Conservation (phyloP, 1,284 basidiomycete species). For the Fomitopsis schrenkii region DNA sequence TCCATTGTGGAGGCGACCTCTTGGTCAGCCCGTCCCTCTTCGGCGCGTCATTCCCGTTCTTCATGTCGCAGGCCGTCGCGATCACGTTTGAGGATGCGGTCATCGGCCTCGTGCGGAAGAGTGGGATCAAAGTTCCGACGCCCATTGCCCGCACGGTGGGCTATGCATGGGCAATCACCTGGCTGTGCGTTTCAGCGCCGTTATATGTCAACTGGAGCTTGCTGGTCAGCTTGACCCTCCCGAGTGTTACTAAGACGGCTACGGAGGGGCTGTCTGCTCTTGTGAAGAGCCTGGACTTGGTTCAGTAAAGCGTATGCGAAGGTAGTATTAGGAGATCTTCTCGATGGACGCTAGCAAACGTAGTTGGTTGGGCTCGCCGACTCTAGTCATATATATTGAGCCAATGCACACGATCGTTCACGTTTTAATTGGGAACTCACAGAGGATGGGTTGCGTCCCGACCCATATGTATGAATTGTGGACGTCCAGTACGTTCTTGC, state of each 20-base stretch:
- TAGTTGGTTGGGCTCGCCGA: not conserved
- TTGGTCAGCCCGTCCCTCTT: slow-evolving; percentile 12
- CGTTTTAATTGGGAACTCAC: no score
- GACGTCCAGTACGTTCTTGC: no score
- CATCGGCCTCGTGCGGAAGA: slow-evolving; percentile 11
- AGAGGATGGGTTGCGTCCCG: no score
- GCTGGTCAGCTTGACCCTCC: not conserved
- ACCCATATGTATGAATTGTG: no score
- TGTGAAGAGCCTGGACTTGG: not conserved
- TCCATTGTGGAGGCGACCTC: slow-evolving; percentile 21
- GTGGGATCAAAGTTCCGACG: not conserved
- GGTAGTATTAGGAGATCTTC: not conserved
- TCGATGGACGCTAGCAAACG: not conserved
- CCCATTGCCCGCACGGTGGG: slow-evolving; percentile 3
- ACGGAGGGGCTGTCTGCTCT: not conserved
- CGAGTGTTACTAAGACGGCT: not conserved
- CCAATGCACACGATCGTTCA: no score
- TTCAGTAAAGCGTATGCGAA: not conserved
- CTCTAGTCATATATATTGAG: not conserved
- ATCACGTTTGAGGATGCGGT: slow-evolving; percentile 28
- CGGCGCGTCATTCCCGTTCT: slow-evolving; percentile 23
- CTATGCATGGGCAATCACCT: slow-evolving; percentile 15
- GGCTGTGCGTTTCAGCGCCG: slow-evolving; percentile 9
- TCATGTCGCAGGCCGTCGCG: slow-evolving; percentile 23
- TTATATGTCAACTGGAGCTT: slow-evolving; percentile 10